Evolutionary conservation across 306 rosid species (phyloP).

Genomic region (Gleditsia sinensis): DNA sequence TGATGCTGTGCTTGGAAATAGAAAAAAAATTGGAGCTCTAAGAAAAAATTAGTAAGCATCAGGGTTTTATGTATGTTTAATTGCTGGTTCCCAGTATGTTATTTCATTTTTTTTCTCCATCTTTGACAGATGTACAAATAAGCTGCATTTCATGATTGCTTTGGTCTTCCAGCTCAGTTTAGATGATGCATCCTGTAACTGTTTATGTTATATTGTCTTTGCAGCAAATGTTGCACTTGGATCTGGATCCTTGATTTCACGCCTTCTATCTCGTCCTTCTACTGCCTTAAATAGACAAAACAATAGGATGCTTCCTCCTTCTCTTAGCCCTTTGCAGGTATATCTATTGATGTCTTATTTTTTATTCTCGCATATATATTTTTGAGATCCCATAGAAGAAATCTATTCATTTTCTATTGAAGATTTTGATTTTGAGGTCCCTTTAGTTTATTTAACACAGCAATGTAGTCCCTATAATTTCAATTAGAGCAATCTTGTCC

Average conservation of each 20-base stretch:
- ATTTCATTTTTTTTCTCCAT: conserved; percentile 16
- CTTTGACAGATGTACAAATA: conserved; percentile 16
- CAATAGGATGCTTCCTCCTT: conserved; percentile 44
- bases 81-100: neutral
- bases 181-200: conserved; percentile 28
- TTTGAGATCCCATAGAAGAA: conserved; percentile 12
- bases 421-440: neutral
- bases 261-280: conserved; percentile 62
- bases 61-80: conserved; percentile 3
- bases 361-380: conserved; percentile 23
- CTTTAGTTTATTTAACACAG: too few relatives aligned
- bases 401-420: neutral
- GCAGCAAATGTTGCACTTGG: conserved; percentile 75
- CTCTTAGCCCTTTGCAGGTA: conserved; percentile 83
- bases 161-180: neutral
- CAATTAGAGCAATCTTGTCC: too few relatives aligned
- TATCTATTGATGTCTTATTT: conserved; percentile 31
- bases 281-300: conserved; percentile 42
- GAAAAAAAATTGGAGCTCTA: neutral
- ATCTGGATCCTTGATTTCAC: conserved; percentile 72
- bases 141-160: conserved; percentile 19
- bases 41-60: neutral
- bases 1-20: neutral
- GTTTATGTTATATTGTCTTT: conserved; percentile 38
- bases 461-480: too few relatives aligned